Conservation (phyloP, 768 basidiomycete genomes). For the Collybia nuda region DNA sequence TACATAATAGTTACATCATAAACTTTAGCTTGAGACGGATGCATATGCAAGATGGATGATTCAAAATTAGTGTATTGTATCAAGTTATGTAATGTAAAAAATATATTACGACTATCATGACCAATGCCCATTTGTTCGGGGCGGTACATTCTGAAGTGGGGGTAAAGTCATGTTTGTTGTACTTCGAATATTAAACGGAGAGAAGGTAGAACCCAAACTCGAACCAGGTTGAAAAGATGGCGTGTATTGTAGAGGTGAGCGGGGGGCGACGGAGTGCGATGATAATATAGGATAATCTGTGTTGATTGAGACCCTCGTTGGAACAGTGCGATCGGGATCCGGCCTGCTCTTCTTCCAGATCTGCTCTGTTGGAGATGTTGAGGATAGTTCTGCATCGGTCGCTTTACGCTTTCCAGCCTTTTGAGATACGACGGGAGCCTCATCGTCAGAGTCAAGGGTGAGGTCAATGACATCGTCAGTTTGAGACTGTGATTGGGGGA, state of each 20-base stretch:
- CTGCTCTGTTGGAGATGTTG: slow-evolving; percentile 55
- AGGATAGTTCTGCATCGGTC: slow-evolving; percentile 41
- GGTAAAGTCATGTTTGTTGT: slow-evolving; percentile 10
- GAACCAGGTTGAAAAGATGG: slow-evolving; percentile 8
- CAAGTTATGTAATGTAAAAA: not conserved
- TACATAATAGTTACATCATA: no score
- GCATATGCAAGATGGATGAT: no score
- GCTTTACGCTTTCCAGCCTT: slow-evolving; percentile 60
- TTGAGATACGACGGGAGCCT: slow-evolving; percentile 40
- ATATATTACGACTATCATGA: slow-evolving; percentile 10
- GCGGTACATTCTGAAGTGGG: slow-evolving; percentile 12
- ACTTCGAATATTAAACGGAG: slow-evolving; percentile 1
- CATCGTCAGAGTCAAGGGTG: slow-evolving; percentile 79
- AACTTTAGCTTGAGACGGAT: no score
- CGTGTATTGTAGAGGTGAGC: slow-evolving; percentile 11
- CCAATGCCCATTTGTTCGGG: slow-evolving; percentile 16
- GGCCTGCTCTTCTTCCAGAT: slow-evolving; percentile 70
- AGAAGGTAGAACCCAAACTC: slow-evolving; percentile 4
- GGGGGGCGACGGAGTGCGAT: slow-evolving; percentile 9
- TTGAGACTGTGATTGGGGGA: slow-evolving; percentile 25
- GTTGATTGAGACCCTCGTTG: slow-evolving; percentile 9
- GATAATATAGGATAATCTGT: slow-evolving; percentile 10
- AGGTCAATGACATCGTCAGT: slow-evolving; percentile 74
- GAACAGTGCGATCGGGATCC: slow-evolving; percentile 21
- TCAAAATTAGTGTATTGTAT: no score